Base-by-base conservation (phyloP, 352 stramenopile genomes). In the Globisporangium okanoganense region DNA sequence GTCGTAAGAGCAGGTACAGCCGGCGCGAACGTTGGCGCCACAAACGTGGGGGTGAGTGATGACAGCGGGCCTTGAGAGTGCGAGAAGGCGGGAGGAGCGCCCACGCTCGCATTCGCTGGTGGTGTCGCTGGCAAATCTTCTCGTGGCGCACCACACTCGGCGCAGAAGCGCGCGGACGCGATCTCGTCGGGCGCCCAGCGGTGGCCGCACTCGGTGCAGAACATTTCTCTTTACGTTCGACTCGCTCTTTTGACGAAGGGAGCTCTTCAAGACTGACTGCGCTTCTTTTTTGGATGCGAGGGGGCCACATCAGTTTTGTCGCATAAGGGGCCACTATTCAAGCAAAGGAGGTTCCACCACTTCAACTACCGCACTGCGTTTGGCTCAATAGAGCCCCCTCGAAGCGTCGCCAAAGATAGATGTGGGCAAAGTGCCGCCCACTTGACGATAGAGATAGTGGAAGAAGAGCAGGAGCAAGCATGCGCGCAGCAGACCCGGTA, bases 161-260 rank as follows among this genome's bases (percentile, higher is more conserved):
- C 85, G 65, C 85, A 94, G 67, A 94, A 94, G 68, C 83, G 80
- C 64, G 82, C 79, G 40, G 68, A 85, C 29, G 77, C 79, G 66
- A 92, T 90, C 70, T 94, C 85, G 45, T 91, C 83, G 3, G 83
- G 77, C 44, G 82, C 83, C 83, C 83, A 94, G 45, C 79, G 73
- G 61, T 90, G 83, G 53, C 85, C 85, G 61, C 85, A 94, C 71
- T 94, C 85, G 20, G 75, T 84, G 48, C 85, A 94, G 67, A 94
- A 94, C 80, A 94, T 90, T n/a, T 54, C 18, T 35, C n/a, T 4
- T 44, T 25, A 9, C 24, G 35, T 22, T 44, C 40, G 6, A 56
- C 20, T 55, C 29, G 43, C 33, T 35, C 20, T 43, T 9, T 40
- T 54, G 31, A 16, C 5, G 16, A 10, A 14, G 20, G 3, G 47